Evolutionary conservation across 2,329 filamentous ascomycete species (phyloP).

Genomic region (Fusarium citri): DNA sequence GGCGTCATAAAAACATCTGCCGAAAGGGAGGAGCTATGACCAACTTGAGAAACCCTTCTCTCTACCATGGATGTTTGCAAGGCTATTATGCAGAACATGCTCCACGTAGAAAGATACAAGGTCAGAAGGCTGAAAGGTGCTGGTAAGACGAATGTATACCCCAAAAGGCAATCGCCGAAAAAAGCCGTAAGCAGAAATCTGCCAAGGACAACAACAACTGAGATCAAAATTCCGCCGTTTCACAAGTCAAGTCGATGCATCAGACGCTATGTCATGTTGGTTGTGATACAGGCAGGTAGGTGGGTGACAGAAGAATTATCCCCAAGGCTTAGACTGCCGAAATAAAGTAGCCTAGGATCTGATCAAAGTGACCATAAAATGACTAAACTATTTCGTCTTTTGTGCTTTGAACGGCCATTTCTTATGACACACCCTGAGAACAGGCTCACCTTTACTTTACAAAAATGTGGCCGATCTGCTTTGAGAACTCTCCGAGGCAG

Average conservation of each 20-base stretch:
- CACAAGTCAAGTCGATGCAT: conserved; percentile 3
- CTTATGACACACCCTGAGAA: not conserved
- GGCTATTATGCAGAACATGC: conserved; percentile 2
- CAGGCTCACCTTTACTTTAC: not conserved
- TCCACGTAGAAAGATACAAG: not conserved
- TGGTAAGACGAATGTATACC: conserved; percentile 20
- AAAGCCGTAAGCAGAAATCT: conserved; percentile 18
- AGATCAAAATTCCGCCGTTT: not conserved
- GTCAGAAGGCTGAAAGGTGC: not conserved
- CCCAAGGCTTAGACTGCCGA: too few relatives aligned
- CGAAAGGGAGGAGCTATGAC: conserved; percentile 27
- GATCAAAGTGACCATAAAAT: too few relatives aligned
- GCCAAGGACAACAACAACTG: not conserved
- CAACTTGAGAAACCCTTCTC: not conserved
- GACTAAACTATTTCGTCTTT: too few relatives aligned
- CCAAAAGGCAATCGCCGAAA: conserved; percentile 28
- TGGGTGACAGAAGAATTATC: too few relatives aligned
- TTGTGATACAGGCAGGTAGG: not conserved
- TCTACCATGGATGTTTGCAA: not conserved
- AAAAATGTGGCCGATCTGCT: not conserved
- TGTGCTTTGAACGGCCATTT: too few relatives aligned
- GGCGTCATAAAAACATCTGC: conserved; percentile 21
- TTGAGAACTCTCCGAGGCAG: not conserved
- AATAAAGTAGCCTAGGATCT: too few relatives aligned
- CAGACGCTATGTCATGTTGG: not conserved